These are phyloP conservation scores for Phytophthora agathidicida DNA, from an alignment of 352 stramenopile species.

Conservation along the genomic window DNA sequence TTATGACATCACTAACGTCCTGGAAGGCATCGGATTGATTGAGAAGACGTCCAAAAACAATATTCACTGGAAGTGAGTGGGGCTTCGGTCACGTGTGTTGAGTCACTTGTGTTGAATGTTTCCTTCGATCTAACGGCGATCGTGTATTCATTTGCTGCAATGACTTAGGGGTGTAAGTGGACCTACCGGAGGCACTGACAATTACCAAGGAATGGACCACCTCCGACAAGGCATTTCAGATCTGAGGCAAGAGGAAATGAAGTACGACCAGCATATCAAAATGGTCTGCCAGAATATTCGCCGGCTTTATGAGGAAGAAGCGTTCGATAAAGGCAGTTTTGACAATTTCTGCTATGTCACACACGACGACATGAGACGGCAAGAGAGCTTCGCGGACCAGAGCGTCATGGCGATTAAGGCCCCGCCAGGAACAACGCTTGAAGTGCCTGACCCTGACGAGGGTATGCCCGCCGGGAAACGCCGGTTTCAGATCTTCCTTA, in stretches of 20 bases:
- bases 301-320: constrained; percentile 84
- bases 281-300: constrained; percentile 83
- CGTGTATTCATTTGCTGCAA: constrained; percentile 1
- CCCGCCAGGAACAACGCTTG: constrained; percentile 92
- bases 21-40: constrained; percentile 98
- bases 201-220: constrained; percentile 72
- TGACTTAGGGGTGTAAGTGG: constrained; percentile 64
- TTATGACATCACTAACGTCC: constrained; percentile 99
- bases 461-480: constrained; percentile 89
- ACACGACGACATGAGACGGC: constrained; percentile 87
- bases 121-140: not conserved
- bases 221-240: constrained; percentile 81
- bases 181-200: constrained; percentile 49
- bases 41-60: constrained; percentile 99
- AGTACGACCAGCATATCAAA: constrained; percentile 88
- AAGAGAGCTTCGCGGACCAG: constrained; percentile 87
- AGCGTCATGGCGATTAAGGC: constrained; percentile 95
- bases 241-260: constrained; percentile 81
- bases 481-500: constrained; percentile 96
- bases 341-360: constrained; percentile 88
- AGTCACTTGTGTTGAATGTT: not conserved
- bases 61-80: constrained; percentile 95
- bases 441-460: constrained; percentile 95
- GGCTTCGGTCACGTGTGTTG: no score
- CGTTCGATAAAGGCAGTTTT: constrained; percentile 75